These are phyloP conservation scores for Annulohypoxylon nitens DNA, from an alignment of 495 filamentous ascomycete species.

Conservation along the genomic window DNA sequence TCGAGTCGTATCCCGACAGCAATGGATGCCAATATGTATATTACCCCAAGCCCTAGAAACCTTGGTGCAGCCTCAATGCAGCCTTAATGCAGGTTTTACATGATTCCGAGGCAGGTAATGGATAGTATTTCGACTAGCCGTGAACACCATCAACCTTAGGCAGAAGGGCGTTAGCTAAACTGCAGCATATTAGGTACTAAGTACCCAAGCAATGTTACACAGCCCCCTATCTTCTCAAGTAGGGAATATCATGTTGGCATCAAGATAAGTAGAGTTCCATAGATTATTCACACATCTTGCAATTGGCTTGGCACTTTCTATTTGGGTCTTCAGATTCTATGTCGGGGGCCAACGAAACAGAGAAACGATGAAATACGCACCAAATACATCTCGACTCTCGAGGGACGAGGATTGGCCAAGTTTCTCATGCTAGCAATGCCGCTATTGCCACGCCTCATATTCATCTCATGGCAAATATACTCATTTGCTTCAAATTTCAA, in stretches of 20 bases:
- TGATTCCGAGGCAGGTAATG: background rate
- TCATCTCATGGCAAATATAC: background rate
- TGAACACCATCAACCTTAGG: background rate
- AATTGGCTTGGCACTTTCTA: background rate
- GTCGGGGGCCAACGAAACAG: background rate
- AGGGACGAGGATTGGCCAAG: background rate
- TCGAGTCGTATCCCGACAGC: slow-evolving; percentile 1
- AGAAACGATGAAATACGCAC: background rate
- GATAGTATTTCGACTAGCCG: background rate
- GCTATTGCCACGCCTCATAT: background rate
- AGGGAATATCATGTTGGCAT: background rate
- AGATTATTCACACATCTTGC: background rate
- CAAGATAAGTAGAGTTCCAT: background rate
- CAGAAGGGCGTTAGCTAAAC: background rate
- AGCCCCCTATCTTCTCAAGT: background rate
- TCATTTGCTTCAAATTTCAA: background rate
- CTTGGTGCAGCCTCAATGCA: background rate
- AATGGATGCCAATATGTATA: slow-evolving; percentile 5
- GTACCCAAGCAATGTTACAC: background rate
- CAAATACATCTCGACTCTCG: background rate
- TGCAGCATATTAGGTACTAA: background rate
- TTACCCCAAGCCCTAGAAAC: background rate
- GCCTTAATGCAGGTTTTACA: slow-evolving; percentile 1
- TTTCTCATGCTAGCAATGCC: background rate
- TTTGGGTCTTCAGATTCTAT: background rate